Percentiles rank a stretch among this genome's conserved stretches.
These are phyloP conservation scores for Eremothecium sinecaudum DNA, from an alignment of 1,139 yeast genomes.

Conservation along the genomic window DNA sequence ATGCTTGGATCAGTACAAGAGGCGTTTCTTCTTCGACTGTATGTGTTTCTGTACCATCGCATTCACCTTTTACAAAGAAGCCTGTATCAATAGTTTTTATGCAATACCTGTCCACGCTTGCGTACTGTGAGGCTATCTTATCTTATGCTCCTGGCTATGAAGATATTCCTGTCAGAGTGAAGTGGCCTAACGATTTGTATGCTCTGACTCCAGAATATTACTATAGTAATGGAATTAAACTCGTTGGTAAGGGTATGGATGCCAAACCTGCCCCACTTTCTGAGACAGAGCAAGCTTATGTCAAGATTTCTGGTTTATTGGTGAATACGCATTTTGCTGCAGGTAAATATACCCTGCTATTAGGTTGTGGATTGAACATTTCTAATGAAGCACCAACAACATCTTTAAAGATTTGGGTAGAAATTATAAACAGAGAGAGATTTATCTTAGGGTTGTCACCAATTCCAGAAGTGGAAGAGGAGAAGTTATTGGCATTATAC, in stretches of 20 bases:
- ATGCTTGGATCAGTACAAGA: slow-evolving; percentile 88
- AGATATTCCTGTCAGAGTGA: slow-evolving; percentile 68
- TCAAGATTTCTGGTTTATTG: slow-evolving; percentile 76
- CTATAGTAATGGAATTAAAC: slow-evolving; percentile 20
- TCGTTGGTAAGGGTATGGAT: slow-evolving; percentile 17
- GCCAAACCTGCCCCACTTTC: slow-evolving; percentile 20
- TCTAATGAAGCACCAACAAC: slow-evolving; percentile 87
- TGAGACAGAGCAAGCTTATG: slow-evolving; percentile 43
- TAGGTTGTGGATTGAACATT: slow-evolving; percentile 85
- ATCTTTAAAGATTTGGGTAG: slow-evolving; percentile 64
- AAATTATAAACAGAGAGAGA: slow-evolving; percentile 47
- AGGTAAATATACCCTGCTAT: slow-evolving; percentile 50
- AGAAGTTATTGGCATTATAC: slow-evolving; percentile 59
- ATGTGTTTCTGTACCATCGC: slow-evolving; percentile 50
- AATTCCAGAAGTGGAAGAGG: slow-evolving; percentile 49
- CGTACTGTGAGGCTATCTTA: slow-evolving; percentile 68
- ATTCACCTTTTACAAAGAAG: slow-evolving; percentile 30
- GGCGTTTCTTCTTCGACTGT: slow-evolving; percentile 85
- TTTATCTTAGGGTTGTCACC: slow-evolving; percentile 33
- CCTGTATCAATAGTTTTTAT: slow-evolving; percentile 57
- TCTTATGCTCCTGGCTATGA: slow-evolving; percentile 60
- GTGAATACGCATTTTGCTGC: slow-evolving; percentile 66
- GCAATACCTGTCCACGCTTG: slow-evolving; percentile 79
- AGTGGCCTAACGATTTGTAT: slow-evolving; percentile 97
- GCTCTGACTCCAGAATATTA: slow-evolving; percentile 56